Conservation (phyloP, 78 protist genomes). For the Paulinella micropora region DNA sequence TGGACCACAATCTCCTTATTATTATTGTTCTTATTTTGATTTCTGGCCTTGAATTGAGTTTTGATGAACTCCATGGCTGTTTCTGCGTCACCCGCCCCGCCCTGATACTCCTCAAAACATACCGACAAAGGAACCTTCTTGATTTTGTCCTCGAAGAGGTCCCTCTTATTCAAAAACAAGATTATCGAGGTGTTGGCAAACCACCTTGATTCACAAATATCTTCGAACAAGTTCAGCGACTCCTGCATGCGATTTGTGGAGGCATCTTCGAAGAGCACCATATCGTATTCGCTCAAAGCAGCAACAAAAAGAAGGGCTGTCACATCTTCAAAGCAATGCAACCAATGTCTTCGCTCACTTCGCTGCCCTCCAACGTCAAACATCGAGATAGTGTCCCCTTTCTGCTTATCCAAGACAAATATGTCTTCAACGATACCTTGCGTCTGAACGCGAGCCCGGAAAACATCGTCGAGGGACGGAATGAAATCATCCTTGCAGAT, state of each 20-base stretch:
- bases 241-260: not conserved
- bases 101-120: no score
- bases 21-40: no score
- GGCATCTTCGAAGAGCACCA: slow-evolving; percentile 16
- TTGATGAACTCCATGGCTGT: no score
- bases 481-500: not conserved
- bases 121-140: not conserved
- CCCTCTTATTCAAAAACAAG: slow-evolving; percentile 18
- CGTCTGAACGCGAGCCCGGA: no score
- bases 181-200: not conserved
- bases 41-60: no score
- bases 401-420: no score
- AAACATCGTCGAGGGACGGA: slow-evolving; percentile 49
- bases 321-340: slow-evolving; percentile 56
- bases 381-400: slow-evolving; percentile 30
- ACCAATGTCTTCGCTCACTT: slow-evolving; percentile 60
- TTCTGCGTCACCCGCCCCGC: no score
- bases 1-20: no score
- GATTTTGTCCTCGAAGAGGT: not conserved
- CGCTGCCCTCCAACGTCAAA: slow-evolving; percentile 72
- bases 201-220: slow-evolving; percentile 14
- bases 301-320: slow-evolving; percentile 58
- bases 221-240: slow-evolving; percentile 6
- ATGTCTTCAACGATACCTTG: no score
- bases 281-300: slow-evolving; percentile 36